phyloP scores from a whole-genome alignment of 306 rosid genomes.

The Quercus robur region DNA sequence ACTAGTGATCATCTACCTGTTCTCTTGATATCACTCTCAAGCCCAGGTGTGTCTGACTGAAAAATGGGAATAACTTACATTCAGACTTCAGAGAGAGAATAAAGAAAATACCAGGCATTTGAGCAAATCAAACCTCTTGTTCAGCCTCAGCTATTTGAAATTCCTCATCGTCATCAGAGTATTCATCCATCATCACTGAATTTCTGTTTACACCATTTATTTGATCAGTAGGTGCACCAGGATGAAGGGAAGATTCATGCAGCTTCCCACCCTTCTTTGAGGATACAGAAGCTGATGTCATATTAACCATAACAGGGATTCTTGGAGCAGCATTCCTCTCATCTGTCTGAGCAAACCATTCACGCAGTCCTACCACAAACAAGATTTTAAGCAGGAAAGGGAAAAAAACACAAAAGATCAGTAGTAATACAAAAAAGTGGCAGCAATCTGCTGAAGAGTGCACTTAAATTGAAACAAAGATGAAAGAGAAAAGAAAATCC shows the following conservation, averaged over 20 bases:
- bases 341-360: constrained; percentile 95
- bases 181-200: constrained; percentile 88
- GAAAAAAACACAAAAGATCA: not conserved
- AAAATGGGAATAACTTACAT: constrained; percentile 7
- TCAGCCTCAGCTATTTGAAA: constrained; percentile 87
- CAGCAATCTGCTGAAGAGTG: not conserved
- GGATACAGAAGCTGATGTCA: constrained; percentile 80
- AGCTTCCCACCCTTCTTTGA: constrained; percentile 63
- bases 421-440: not conserved
- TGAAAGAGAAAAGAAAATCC: too few species aligned
- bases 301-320: constrained; percentile 98
- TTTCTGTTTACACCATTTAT: constrained; percentile 64
- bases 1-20: constrained; percentile 44
- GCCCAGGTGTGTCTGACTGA: constrained; percentile 63
- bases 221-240: constrained; percentile 51
- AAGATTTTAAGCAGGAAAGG: not conserved
- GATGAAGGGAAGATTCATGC: constrained; percentile 49
- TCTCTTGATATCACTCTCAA: constrained; percentile 54
- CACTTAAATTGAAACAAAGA: not conserved
- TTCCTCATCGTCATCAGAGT: constrained; percentile 97
- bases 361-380: constrained; percentile 71
- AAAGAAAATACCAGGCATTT: constrained; percentile 11
- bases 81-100: constrained; percentile 19
- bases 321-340: constrained; percentile 93
- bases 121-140: constrained; percentile 61